phyloP scores from a whole-genome alignment of 345 rosid genomes.

The Melaleuca alternifolia region DNA sequence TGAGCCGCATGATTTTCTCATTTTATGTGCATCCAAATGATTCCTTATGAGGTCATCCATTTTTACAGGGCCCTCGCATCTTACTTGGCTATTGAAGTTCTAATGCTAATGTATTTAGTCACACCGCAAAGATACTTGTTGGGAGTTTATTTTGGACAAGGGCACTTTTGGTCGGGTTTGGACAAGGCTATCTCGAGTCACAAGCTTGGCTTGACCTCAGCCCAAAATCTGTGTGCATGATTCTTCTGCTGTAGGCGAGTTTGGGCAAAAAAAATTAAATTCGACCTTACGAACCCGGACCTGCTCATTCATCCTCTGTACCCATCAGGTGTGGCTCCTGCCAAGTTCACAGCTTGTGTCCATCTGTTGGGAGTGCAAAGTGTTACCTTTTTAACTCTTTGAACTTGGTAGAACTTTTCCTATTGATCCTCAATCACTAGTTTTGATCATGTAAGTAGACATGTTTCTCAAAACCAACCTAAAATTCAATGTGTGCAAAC shows the following conservation, averaged over 20 bases:
- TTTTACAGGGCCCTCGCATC: not conserved
- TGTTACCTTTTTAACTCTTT: not conserved
- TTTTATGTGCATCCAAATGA: not conserved
- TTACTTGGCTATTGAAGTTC: not conserved
- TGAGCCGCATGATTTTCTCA: not conserved
- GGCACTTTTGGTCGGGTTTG: not conserved
- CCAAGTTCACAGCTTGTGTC: not conserved
- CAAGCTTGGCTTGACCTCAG: not conserved
- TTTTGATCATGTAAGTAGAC: rapidly evolving
- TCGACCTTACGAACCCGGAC: not conserved
- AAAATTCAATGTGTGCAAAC: not conserved
- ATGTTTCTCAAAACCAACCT: not conserved
- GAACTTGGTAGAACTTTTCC: not conserved
- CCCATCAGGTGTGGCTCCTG: not conserved
- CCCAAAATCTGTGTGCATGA: not conserved
- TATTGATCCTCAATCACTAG: not conserved
- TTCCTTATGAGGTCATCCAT: not conserved
- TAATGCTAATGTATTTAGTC: not conserved
- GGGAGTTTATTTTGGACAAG: not conserved
- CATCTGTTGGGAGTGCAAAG: not conserved
- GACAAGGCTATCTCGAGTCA: not conserved
- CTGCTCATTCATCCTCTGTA: not conserved
- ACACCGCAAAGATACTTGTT: not conserved
- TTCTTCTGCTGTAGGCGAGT: not conserved
- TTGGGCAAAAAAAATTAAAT: not conserved